Percentiles rank a stretch among this genome's conserved stretches.
Conservation (phyloP, 192 early-diverging fungal genomes). For the Geosiphon pyriformis region DNA sequence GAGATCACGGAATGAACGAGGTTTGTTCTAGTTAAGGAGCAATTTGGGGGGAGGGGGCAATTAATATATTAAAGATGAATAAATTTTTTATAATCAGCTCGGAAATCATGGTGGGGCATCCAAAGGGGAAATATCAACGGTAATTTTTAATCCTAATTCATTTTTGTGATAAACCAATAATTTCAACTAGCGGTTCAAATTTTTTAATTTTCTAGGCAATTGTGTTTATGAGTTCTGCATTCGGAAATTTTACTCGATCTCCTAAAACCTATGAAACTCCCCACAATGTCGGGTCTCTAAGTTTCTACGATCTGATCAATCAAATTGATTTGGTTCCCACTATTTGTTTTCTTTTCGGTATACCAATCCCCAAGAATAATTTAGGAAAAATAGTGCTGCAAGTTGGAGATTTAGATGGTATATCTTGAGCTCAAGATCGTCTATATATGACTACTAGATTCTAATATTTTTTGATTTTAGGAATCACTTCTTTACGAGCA, state of each 20-base stretch:
- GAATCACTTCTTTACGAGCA: too few relatives aligned
- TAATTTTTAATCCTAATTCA: too few relatives aligned
- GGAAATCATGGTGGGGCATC: slow-evolving; percentile 61
- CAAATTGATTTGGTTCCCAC: slow-evolving; percentile 93
- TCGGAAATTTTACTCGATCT: slow-evolving; percentile 18
- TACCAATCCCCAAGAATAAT: slow-evolving; percentile 92
- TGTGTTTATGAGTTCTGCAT: slow-evolving; percentile 46
- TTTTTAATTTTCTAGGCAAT: slow-evolving; percentile 27
- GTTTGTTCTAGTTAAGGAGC: slow-evolving; percentile 42
- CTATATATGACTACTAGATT: too few relatives aligned
- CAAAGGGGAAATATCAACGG: slow-evolving; percentile 46
- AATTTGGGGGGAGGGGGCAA: too few relatives aligned
- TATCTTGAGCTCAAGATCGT: too few relatives aligned
- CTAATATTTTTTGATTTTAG: too few relatives aligned
- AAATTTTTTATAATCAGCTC: slow-evolving; percentile 24
- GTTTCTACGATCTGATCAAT: slow-evolving; percentile 52
- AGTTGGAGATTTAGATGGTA: too few relatives aligned
- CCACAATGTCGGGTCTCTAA: slow-evolving; percentile 37
- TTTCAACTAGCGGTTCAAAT: too few relatives aligned
- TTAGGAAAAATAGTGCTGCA: slow-evolving; percentile 82
- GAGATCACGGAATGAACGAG: slow-evolving; percentile 84
- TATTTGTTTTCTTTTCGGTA: slow-evolving; percentile 68
- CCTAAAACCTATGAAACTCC: slow-evolving; percentile 36
- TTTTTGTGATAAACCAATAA: too few relatives aligned
- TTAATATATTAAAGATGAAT: too few relatives aligned